A percentile compares a stretch with the other conserved stretches of the same genome.
Evolutionary conservation across 306 rosid genomes (phyloP).

Genomic region (Macrotyloma uniflorum): DNA sequence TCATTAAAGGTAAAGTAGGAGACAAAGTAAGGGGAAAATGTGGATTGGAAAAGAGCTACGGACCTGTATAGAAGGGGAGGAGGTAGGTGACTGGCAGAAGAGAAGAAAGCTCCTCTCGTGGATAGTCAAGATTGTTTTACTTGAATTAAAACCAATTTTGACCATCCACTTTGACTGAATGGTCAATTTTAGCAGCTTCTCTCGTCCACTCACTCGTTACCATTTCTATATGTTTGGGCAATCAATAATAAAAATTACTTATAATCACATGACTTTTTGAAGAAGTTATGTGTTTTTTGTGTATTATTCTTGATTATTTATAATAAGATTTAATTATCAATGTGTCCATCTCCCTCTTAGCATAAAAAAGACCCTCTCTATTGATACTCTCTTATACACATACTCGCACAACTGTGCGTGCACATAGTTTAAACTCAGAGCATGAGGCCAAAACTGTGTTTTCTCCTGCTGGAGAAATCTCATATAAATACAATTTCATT

Average conservation of each 20-base stretch:
- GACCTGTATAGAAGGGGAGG: slow-evolving; percentile 3
- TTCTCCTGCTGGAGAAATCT: too few relatives aligned
- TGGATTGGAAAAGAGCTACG: neutral
- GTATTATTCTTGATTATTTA: neutral
- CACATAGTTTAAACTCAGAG: too few relatives aligned
- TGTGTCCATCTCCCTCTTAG: neutral
- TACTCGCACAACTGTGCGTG: neutral
- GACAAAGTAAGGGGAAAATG: neutral
- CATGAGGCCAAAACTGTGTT: too few relatives aligned
- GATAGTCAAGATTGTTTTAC: neutral
- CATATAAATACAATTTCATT: too few relatives aligned
- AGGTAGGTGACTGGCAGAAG: neutral
- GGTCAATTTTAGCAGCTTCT: neutral
- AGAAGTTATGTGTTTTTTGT: neutral
- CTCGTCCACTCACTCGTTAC: neutral
- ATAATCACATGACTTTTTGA: neutral
- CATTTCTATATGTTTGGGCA: neutral
- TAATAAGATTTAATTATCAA: neutral
- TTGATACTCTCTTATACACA: neutral
- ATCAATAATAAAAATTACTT: neutral
- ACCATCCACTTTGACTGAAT: neutral
- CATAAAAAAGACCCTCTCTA: neutral
- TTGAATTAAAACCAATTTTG: neutral
- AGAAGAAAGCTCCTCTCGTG: neutral
- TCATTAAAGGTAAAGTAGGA: neutral